Base-by-base conservation (phyloP, 192 early-diverging fungal genomes). In the Gorgonomyces haynaldii region DNA sequence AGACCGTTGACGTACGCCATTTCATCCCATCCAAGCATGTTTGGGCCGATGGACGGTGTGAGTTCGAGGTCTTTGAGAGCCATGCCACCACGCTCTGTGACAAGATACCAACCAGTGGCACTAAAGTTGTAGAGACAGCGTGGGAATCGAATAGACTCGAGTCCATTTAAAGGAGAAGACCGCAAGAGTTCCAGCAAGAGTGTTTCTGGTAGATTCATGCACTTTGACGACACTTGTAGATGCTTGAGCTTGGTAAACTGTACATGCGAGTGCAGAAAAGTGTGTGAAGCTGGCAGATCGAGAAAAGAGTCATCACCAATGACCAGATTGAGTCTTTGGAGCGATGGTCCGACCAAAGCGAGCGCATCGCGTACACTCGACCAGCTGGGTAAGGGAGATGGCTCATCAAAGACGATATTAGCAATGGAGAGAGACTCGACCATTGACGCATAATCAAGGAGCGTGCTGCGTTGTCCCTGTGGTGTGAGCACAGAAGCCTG, bases 1-100 rank as follows among this genome's bases (percentile, higher is more conserved):
- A 47, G 17, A 3, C 45, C 45, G 26, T 47, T 17, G 21, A 20
- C 17, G 24, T 22, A 47, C 19, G n/a, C 7, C 19, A 19, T 15
- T 31, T 47, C 45, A 17, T 47, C 45, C 45, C 45, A 47, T 4
- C 27, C 45, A 16, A 47, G 17, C 45, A 47, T 47, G 30, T 47
- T 47, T 13, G 27, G 45, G 1, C 45, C 45, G 10, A 28, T 36
- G 21, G 45, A n/a, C 4, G 45, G 45, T 7, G 45, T 47, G 24
- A 47, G 10, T 10, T 22, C 45, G 6, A 47, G n/a, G 26, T 47
- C 45, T 6, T 28, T 8, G 19, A 47, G 17, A 4, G 29, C n/a
- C 21, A 7, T 17, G 4, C 45, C 45, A 22, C 45, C 45, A 1
- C 30, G 17, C 13, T 47, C 45, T 10, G 19, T 19, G 6, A 47